Evolutionary conservation across 768 basidiomycete species (phyloP).

Genomic region (Collybia sordida): DNA sequence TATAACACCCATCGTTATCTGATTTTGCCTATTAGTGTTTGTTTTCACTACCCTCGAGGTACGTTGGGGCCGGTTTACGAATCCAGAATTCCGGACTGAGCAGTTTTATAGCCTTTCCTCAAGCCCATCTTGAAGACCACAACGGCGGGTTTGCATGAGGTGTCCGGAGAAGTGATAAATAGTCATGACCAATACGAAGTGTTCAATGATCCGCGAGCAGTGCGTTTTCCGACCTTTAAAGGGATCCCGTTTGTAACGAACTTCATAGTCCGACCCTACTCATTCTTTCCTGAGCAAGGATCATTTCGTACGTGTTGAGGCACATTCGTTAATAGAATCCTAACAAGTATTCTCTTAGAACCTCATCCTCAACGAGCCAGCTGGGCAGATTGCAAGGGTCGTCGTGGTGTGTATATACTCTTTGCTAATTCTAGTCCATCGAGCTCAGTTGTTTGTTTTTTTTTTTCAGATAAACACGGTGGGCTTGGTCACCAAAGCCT

Average conservation of each 20-base stretch:
- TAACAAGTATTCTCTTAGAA: conserved; percentile 42
- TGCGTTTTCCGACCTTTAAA: conserved; percentile 33
- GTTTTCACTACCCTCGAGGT: conserved; percentile 85
- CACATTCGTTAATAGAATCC: not conserved
- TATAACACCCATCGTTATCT: not conserved
- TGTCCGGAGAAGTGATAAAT: conserved; percentile 77
- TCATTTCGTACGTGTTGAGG: conserved; percentile 64
- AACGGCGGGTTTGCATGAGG: conserved; percentile 56
- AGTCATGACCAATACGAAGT: conserved; percentile 84
- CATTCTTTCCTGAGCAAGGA: conserved; percentile 90
- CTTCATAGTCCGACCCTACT: conserved; percentile 75
- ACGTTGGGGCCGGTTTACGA: not conserved
- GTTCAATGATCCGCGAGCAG: conserved; percentile 80
- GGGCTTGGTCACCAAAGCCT: conserved; percentile 69
- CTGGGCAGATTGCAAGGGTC: conserved; percentile 69
- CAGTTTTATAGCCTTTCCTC: conserved; percentile 59
- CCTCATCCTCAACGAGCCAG: conserved; percentile 80
- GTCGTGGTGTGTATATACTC: conserved; percentile 51
- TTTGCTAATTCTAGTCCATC: not conserved
- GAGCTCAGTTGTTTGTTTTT: not conserved
- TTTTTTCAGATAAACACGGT: conserved; percentile 58
- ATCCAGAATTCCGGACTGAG: not conserved
- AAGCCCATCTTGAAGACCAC: conserved; percentile 77
- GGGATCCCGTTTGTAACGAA: not conserved
- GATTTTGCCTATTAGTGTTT: conserved; percentile 47